Percentiles rank a stretch among this genome's conserved stretches.
Evolutionary conservation across 2,329 filamentous ascomycete species (phyloP).

Genomic region (Eutypella sp.): DNA sequence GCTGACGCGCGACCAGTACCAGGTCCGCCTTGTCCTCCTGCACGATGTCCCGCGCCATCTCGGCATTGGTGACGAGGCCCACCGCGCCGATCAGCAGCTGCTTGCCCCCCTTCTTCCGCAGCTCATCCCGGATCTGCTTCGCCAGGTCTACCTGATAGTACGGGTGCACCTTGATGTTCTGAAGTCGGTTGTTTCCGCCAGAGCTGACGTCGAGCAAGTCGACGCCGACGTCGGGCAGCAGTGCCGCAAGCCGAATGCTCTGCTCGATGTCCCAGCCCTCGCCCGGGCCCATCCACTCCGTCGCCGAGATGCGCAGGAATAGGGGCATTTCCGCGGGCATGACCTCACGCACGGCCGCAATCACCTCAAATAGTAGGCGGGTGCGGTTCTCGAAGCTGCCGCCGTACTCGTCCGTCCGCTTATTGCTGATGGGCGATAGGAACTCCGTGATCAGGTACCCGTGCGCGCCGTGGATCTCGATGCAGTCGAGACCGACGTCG

Average conservation of each 20-base stretch:
- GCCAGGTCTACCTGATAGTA: conserved; percentile 74
- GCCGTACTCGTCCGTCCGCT: conserved; percentile 51
- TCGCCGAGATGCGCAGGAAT: conserved; percentile 55
- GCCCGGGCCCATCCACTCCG: conserved; percentile 55
- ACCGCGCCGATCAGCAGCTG: conserved; percentile 66
- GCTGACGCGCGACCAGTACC: conserved; percentile 69
- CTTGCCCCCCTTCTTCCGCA: conserved; percentile 44
- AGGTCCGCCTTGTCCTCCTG: conserved; percentile 59
- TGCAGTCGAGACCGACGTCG: conserved; percentile 48
- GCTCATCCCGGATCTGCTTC: conserved; percentile 61
- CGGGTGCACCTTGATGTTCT: conserved; percentile 56
- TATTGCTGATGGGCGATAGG: conserved; percentile 36
- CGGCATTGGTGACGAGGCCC: conserved; percentile 65
- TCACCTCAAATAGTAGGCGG: conserved; percentile 54
- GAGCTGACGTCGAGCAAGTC: conserved; percentile 81
- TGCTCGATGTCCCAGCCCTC: conserved; percentile 66
- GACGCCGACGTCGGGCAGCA: conserved; percentile 67
- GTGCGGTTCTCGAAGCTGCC: conserved; percentile 61
- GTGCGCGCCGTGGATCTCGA: conserved; percentile 44
- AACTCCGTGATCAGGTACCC: conserved; percentile 44
- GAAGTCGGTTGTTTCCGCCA: conserved; percentile 61
- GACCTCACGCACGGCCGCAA: conserved; percentile 43
- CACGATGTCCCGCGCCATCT: conserved; percentile 56
- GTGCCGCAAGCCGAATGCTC: conserved; percentile 60
- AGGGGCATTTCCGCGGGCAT: conserved; percentile 52